Evolutionary conservation across 306 rosid genomes (phyloP), one percentile per base, ranked within the genome.

Genomic region (Abrus pulchellus): DNA sequence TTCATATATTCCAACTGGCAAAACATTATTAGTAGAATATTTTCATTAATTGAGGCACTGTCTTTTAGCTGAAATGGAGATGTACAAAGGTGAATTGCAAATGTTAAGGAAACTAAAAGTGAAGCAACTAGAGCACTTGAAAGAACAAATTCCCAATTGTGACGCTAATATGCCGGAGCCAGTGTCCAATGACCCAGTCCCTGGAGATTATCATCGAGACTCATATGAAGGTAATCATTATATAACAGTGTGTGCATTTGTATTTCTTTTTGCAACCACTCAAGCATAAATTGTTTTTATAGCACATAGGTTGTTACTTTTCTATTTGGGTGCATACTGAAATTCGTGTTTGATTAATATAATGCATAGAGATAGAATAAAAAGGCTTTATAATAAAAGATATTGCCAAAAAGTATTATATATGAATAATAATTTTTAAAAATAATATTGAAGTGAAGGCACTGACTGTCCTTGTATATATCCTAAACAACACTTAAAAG

Each of bases 11-110:
- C 6, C 48, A 68, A 45, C 1, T 3, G 9, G 4, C 13, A 30
- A 30, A 49, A 2, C 36, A 27, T 12, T 57, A 57, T 8, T 5
- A 4, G 52, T 14, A 4, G 11, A 7, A 27, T 36, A 28, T 10
- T 41, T 27, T 74, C 28, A 20, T 27, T 75, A 2, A 30, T 78
- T 30, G 9, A 4, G 30, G 6, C 11, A 12, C 27, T 54, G 11
- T 5, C 7, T 59, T 59, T 40, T 76, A 91, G 96, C 43, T 72
- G 83, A 83, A 62, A 72, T 85, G 32, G 71, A 45, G 7, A 50
- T 4, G 28, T 6, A 5, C 34, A 45, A 32, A 75, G 4, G 28
- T 0, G 60, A 75, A 60, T 7, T 33, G 3, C 30, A 30, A 6
- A 30, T 10, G 30, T 36, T 75, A 27, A 45, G 7, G 36, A 34